Evolutionary conservation across 2,329 filamentous ascomycete species (phyloP).

Genomic region (Drechmeria coniospora): DNA sequence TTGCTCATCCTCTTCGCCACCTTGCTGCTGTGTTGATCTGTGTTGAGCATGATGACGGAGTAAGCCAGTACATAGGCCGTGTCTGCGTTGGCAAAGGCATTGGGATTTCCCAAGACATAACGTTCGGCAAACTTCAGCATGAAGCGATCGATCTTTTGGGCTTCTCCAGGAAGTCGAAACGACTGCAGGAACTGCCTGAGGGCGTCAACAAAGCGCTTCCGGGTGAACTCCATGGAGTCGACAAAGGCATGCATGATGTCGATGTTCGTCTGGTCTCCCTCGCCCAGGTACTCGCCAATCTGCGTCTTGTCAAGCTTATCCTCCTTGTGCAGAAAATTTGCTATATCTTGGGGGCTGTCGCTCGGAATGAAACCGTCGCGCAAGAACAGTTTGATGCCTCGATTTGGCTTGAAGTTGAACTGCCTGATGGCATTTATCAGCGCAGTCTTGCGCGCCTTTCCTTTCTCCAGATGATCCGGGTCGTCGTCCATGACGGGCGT

Average conservation of each 20-base stretch:
- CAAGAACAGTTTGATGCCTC: conserved; percentile 71
- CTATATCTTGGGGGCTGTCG: conserved; percentile 66
- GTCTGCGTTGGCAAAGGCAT: conserved; percentile 94
- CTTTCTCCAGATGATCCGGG: conserved; percentile 82
- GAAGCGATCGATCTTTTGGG: conserved; percentile 97
- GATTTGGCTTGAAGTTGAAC: conserved; percentile 97
- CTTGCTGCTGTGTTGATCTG: conserved; percentile 84
- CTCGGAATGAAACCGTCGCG: conserved; percentile 78
- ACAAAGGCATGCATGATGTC: conserved; percentile 98
- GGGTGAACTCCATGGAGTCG: conserved; percentile 83
- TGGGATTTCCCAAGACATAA: conserved; percentile 88
- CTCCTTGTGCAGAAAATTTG: conserved; percentile 64
- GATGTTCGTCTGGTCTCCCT: conserved; percentile 85
- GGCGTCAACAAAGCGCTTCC: conserved; percentile 83
- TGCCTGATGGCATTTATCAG: conserved; percentile 74
- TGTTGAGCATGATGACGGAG: conserved; percentile 93
- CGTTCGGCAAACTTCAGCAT: conserved; percentile 98
- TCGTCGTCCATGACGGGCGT: conserved; percentile 73
- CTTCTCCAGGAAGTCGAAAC: conserved; percentile 88
- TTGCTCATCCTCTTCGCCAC: conserved; percentile 78
- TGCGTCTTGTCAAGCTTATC: conserved; percentile 81
- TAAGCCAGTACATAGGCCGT: conserved; percentile 94
- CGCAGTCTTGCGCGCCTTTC: conserved; percentile 87
- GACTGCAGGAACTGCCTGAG: conserved; percentile 83
- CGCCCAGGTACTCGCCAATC: conserved; percentile 86